phyloP scores from a whole-genome alignment of 2,329 filamentous ascomycete genomes.

The Penicillium sp. region DNA sequence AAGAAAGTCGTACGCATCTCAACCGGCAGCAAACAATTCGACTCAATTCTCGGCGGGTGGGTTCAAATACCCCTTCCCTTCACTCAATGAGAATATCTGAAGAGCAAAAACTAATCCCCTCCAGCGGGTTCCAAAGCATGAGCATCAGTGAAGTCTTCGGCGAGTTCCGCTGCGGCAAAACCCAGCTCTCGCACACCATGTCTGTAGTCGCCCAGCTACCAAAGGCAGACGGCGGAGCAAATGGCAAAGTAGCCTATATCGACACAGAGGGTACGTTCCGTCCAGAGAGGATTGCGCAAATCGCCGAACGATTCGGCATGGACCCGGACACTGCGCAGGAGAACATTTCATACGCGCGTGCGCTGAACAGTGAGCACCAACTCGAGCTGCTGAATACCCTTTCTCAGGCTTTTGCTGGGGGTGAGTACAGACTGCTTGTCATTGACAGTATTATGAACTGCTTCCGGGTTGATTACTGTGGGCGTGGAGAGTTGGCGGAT shows the following conservation, averaged over 20 bases:
- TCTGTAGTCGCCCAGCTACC: conserved; percentile 58
- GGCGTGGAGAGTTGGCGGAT: conserved; percentile 64
- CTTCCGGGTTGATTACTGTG: conserved; percentile 64
- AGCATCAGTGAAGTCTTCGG: conserved; percentile 58
- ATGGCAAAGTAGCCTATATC: conserved; percentile 67
- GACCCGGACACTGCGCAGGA: conserved; percentile 59
- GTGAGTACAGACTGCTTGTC: conserved; percentile 63
- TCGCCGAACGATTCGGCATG: conserved; percentile 62
- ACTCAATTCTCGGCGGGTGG: conserved; percentile 61
- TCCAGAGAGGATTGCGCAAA: conserved; percentile 63
- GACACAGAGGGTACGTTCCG: conserved; percentile 65
- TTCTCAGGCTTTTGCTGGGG: conserved; percentile 57
- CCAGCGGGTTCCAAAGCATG: conserved; percentile 65
- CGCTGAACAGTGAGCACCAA: conserved; percentile 64
- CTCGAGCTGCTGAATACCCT: conserved; percentile 61
- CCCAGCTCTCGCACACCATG: conserved; percentile 66
- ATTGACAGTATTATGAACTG: conserved; percentile 69
- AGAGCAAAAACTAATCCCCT: background rate
- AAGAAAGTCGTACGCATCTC: conserved; percentile 63
- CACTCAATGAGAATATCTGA: background rate
- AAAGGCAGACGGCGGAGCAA: conserved; percentile 60
- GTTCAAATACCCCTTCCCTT: conserved; percentile 2
- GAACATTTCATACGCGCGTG: conserved; percentile 64
- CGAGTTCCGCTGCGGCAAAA: conserved; percentile 59
- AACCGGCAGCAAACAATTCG: conserved; percentile 67